A percentile compares a stretch with the other conserved stretches of the same genome.
phyloP scores from a whole-genome alignment of 2,329 filamentous ascomycete genomes.

The Clonostachys sp. region DNA sequence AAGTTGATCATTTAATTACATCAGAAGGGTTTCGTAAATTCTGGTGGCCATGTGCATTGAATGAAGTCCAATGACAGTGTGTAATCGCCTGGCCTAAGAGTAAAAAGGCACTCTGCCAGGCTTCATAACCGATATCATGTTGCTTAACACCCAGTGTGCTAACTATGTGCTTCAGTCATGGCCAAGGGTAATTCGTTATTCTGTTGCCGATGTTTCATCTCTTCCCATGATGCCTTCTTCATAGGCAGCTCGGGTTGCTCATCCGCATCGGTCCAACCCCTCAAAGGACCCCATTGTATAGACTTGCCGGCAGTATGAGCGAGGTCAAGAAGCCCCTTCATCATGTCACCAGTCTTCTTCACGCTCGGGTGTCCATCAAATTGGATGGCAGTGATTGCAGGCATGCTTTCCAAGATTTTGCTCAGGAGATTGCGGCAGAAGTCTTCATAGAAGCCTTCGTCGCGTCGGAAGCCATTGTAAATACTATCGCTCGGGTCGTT shows the following conservation, averaged over 20 bases:
- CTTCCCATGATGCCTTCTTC: too few relatives aligned
- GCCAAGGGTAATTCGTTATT: too few relatives aligned
- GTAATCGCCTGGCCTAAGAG: too few relatives aligned
- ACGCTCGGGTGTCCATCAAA: slow-evolving; percentile 68
- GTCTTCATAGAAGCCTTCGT: slow-evolving; percentile 64
- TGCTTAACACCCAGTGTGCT: too few relatives aligned
- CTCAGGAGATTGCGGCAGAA: slow-evolving; percentile 57
- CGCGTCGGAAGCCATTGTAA: slow-evolving; percentile 64
- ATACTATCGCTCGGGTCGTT: slow-evolving; percentile 64
- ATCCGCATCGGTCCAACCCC: slow-evolving; percentile 58
- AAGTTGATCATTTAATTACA: too few relatives aligned
- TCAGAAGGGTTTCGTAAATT: too few relatives aligned
- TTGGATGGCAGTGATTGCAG: slow-evolving; percentile 52
- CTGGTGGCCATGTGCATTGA: too few relatives aligned
- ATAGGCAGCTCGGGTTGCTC: slow-evolving; percentile 13
- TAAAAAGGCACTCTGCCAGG: too few relatives aligned
- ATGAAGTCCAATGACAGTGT: too few relatives aligned
- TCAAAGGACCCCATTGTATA: slow-evolving; percentile 64
- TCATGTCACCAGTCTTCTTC: slow-evolving; percentile 59
- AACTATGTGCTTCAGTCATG: too few relatives aligned
- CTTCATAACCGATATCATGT: too few relatives aligned
- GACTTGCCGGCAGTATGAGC: slow-evolving; percentile 40
- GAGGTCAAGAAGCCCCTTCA: slow-evolving; percentile 53
- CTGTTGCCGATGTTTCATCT: too few relatives aligned
- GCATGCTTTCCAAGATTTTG: slow-evolving; percentile 51